Conservation (phyloP, 345 rosid species). For the Litchi chinensis region DNA sequence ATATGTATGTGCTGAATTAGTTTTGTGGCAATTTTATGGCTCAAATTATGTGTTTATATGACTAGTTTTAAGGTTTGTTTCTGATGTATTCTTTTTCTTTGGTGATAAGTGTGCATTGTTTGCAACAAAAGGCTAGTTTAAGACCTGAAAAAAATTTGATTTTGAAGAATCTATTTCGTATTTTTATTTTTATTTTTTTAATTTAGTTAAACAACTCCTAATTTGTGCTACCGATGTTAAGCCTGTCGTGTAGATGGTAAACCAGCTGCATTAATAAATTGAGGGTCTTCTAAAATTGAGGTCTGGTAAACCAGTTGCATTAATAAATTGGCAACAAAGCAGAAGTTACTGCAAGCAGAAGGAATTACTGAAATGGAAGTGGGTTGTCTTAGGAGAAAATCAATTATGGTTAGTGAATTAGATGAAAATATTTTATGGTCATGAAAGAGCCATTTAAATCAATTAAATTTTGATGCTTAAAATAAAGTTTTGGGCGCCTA, state of each 20-base stretch:
- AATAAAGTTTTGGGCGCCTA: background rate
- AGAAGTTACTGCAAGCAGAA: background rate
- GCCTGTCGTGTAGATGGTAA: background rate
- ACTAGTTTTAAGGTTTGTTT: background rate
- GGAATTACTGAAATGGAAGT: background rate
- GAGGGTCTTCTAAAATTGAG: background rate
- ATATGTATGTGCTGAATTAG: background rate
- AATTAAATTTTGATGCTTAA: background rate
- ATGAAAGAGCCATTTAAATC: background rate
- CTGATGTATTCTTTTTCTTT: background rate
- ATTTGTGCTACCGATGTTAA: background rate
- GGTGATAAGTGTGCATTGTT: background rate
- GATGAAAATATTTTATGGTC: background rate
- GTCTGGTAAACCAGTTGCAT: background rate
- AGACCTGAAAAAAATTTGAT: background rate
- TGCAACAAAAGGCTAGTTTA: background rate
- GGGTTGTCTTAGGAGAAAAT: background rate
- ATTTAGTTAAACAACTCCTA: background rate
- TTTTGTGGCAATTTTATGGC: background rate
- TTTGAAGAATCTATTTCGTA: background rate
- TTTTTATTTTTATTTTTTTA: background rate
- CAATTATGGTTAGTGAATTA: background rate
- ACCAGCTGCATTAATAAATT: background rate
- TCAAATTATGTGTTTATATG: background rate
- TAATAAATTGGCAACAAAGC: background rate